These are phyloP conservation scores for Apiotrichum brassicae DNA, from an alignment of 1,284 basidiomycete species.

Conservation along the genomic window DNA sequence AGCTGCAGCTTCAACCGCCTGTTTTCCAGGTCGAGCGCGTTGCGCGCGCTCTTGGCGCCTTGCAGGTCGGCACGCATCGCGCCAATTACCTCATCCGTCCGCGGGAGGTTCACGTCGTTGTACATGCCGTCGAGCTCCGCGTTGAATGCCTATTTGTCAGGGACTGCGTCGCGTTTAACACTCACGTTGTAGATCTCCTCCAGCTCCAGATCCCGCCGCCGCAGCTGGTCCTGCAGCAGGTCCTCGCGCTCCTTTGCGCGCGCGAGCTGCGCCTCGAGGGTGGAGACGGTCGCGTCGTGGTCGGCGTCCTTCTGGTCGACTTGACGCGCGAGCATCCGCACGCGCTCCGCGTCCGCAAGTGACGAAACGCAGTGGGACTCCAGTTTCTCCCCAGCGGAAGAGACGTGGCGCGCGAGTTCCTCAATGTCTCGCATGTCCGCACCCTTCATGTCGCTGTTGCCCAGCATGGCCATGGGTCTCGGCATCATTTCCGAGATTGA, in stretches of 20 bases:
- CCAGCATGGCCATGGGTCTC: constrained; percentile 5
- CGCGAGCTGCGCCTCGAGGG: constrained; percentile 58
- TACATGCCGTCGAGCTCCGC: constrained; percentile 85
- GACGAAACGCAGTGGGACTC: constrained; percentile 26
- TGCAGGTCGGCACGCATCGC: constrained; percentile 66
- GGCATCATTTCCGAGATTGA: constrained; percentile 14
- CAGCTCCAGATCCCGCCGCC: constrained; percentile 72
- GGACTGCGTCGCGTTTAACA: not conserved
- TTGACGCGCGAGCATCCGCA: constrained; percentile 14
- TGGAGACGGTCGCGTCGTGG: constrained; percentile 58
- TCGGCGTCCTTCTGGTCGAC: constrained; percentile 28
- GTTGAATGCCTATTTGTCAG: constrained; percentile 66
- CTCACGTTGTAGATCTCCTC: constrained; percentile 82
- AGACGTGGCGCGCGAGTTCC: constrained; percentile 24
- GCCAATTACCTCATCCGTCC: constrained; percentile 67
- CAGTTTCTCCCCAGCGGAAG: constrained; percentile 28
- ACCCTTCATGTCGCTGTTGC: not conserved
- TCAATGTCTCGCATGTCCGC: constrained; percentile 18
- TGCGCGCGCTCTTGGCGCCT: constrained; percentile 66
- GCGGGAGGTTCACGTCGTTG: constrained; percentile 62
- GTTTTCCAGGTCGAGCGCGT: constrained; percentile 66
- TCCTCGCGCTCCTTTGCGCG: constrained; percentile 66
- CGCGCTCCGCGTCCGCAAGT: constrained; percentile 22
- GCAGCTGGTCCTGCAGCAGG: constrained; percentile 64
- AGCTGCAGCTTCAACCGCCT: constrained; percentile 65